These are phyloP conservation scores for Kokia cookei DNA, from an alignment of 441 rosid genomes.

Conservation along the genomic window DNA sequence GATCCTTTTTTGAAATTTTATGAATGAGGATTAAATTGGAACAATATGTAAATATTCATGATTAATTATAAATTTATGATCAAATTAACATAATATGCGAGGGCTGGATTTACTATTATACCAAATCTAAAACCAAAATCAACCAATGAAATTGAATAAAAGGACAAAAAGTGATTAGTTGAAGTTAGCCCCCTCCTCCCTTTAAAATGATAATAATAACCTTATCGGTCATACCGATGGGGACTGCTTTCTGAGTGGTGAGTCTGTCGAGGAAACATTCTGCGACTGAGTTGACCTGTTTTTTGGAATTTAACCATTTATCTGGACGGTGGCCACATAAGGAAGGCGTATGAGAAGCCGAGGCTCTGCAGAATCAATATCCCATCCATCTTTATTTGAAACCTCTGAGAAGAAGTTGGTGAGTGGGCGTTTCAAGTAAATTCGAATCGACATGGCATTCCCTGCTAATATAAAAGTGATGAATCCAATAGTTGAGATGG, in stretches of 20 bases:
- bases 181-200: no score
- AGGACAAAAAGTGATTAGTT: no score
- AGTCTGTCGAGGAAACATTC: neutral
- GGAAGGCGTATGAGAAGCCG: neutral
- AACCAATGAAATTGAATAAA: no score
- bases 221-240: neutral
- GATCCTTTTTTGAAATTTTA: no score
- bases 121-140: no score
- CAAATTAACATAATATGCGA: no score
- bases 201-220: neutral
- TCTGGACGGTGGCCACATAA: neutral
- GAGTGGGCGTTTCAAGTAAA: neutral
- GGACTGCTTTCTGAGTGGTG: neutral
- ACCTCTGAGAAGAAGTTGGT: neutral
- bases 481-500: slow-evolving; percentile 15
- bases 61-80: no score
- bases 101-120: no score
- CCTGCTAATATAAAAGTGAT: slow-evolving; percentile 4
- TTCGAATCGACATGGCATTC: slow-evolving; percentile 1
- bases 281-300: neutral
- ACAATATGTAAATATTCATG: no score
- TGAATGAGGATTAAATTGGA: no score
- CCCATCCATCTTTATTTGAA: neutral
- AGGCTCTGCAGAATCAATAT: neutral
- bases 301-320: neutral